A percentile compares a stretch with the other conserved stretches of the same genome.
Conservation (phyloP, 495 filamentous ascomycete species). For the Penicillium verhagenii region DNA sequence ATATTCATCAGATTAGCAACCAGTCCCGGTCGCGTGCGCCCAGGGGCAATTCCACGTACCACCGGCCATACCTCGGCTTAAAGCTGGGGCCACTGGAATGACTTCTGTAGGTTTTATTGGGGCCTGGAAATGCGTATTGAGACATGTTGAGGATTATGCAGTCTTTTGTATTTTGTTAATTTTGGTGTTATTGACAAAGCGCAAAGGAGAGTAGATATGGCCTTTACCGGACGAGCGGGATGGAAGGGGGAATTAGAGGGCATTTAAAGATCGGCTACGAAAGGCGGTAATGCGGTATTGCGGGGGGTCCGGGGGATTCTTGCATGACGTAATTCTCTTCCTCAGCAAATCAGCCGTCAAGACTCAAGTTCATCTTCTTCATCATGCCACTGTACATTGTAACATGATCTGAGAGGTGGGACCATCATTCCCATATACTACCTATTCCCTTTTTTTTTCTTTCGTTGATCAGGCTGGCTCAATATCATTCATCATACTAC, state of each 20-base stretch:
- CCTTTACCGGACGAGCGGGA: no score
- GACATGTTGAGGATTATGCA: slow-evolving; percentile 14
- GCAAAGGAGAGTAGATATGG: not conserved
- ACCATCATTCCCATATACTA: not conserved
- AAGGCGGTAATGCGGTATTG: slow-evolving; percentile 16
- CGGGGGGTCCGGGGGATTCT: no score
- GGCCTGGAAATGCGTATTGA: slow-evolving; percentile 21
- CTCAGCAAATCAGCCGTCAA: no score
- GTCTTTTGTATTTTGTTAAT: no score
- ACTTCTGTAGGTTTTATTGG: slow-evolving; percentile 18
- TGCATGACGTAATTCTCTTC: slow-evolving; percentile 30
- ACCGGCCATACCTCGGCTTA: slow-evolving; percentile 20
- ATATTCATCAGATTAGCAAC: not conserved
- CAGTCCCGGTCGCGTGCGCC: not conserved
- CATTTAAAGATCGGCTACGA: slow-evolving; percentile 13
- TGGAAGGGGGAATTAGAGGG: slow-evolving; percentile 12
- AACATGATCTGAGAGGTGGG: not conserved
- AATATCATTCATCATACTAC: no score
- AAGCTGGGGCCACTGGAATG: slow-evolving; percentile 13
- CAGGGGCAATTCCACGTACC: slow-evolving; percentile 14
- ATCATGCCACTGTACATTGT: slow-evolving; percentile 13
- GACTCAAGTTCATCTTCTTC: no score
- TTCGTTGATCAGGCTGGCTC: not conserved
- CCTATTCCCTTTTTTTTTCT: not conserved
- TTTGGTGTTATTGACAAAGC: not conserved